Evolutionary conservation across 208 protist genomes (phyloP).

Genomic region (Naegleria gruberi): DNA sequence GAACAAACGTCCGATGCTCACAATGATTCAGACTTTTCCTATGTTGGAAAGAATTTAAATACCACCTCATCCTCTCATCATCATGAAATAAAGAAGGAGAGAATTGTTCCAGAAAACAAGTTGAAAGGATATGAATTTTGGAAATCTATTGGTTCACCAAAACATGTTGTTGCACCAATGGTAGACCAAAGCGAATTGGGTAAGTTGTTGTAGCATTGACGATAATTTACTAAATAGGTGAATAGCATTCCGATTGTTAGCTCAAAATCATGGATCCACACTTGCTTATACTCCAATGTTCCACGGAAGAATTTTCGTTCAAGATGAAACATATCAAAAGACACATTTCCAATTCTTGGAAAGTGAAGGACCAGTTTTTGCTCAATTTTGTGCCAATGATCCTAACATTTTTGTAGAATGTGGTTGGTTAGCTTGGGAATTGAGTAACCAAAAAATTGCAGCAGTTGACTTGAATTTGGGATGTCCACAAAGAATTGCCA

Average conservation of each 20-base stretch:
- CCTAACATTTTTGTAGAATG: slow-evolving; percentile 49
- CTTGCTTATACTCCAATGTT: slow-evolving; percentile 79
- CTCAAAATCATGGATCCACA: slow-evolving; percentile 60
- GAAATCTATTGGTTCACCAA: slow-evolving; percentile 32
- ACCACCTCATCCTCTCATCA: not conserved
- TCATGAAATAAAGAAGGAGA: not conserved
- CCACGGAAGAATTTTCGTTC: slow-evolving; percentile 54
- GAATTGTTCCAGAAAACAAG: not conserved
- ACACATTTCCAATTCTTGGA: slow-evolving; percentile 53
- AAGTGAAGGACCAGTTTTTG: slow-evolving; percentile 59
- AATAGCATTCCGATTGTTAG: slow-evolving; percentile 74
- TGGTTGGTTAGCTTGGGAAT: not conserved
- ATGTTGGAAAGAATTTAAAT: too few species aligned
- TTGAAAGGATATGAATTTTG: slow-evolving; percentile 12
- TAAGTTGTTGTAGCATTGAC: too few species aligned
- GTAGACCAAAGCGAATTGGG: slow-evolving; percentile 57
- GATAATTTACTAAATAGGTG: too few species aligned
- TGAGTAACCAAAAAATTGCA: slow-evolving; percentile 9
- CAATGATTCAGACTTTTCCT: too few species aligned
- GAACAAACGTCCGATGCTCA: not conserved
- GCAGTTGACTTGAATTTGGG: slow-evolving; percentile 36
- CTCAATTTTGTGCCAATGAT: slow-evolving; percentile 66
- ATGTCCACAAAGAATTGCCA: slow-evolving; percentile 81
- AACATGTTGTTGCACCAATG: slow-evolving; percentile 74
- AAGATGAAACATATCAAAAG: slow-evolving; percentile 50